Base-by-base conservation (phyloP, 768 basidiomycete genomes). In the Omphalotus guepiniiformis region DNA sequence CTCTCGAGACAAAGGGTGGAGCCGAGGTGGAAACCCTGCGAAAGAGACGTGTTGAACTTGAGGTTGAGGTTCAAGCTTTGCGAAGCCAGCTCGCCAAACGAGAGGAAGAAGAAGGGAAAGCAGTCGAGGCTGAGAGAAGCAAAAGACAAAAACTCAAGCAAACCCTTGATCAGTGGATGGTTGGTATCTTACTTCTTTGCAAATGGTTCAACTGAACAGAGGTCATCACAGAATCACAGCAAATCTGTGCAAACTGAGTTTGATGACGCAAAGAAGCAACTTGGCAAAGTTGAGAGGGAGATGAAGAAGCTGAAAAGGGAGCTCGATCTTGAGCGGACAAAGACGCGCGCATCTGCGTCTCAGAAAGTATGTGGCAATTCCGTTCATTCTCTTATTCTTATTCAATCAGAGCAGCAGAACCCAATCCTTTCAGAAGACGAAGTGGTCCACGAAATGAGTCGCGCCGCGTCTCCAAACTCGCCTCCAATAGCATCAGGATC, bases 1-100 rank as follows among this genome's bases (percentile, higher is more conserved):
- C 62, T 22, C 62, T 87, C 15, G 88, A 88, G 56, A 80, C 68
- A 22, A 80, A 78, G 39, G 84, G 80, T 39, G 80, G 74, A 9
- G 75, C 69, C 15, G 80, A 85, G 26, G 68, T 74, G 7, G 85
- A 83, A 43, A 61, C 65, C 5, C 63, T 74, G 42, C 72, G 80
- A 34, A 82, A 79, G 57, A 67, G 71, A 47, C 75, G 76, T 8
- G 65, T 73, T 8, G 75, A 80, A 26, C 67, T 88, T 9, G 82
- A 88, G 48, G 63, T 75, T 2, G 65, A 78, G 47, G 66, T 80
- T 13, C 67, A 69, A 46, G 74, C 78, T 30, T 61, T 82, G 6
- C 71, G 74, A 53, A 58, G 61, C 28, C 60, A 64, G 16, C 55
- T 68, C 16, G 57, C 65, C 12, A 66, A 70, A 35, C 61, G 64